Conservation (phyloP, 2,329 filamentous ascomycete species). For the Trichophyton schoenleinii region DNA sequence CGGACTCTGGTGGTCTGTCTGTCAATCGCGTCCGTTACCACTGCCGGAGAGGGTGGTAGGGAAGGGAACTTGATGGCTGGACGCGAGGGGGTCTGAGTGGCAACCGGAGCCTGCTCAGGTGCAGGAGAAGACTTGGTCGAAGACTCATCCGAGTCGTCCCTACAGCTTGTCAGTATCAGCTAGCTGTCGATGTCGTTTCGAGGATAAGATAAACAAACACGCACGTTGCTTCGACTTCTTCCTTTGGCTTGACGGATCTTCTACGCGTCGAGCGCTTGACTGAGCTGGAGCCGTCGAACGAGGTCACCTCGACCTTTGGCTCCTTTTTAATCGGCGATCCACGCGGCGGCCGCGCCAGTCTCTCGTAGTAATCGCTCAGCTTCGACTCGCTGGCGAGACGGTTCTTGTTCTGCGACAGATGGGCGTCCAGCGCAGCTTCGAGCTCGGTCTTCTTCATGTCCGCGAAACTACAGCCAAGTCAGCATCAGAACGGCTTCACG, state of each 20-base stretch:
- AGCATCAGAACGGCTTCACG: slow-evolving; percentile 10
- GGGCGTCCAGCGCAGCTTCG: slow-evolving; percentile 59
- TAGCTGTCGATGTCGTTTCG: too few relatives aligned
- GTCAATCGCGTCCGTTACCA: slow-evolving; percentile 65
- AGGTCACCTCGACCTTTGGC: slow-evolving; percentile 26
- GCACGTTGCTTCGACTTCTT: slow-evolving; percentile 20
- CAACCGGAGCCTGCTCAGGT: slow-evolving; percentile 31
- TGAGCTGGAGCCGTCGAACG: slow-evolving; percentile 22
- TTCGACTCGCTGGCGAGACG: slow-evolving; percentile 51
- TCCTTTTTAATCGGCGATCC: slow-evolving; percentile 41
- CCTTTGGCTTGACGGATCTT: slow-evolving; percentile 32
- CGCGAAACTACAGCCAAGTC: slow-evolving; percentile 45
- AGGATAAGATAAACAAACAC: not conserved
- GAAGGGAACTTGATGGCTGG: slow-evolving; percentile 42
- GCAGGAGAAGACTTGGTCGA: slow-evolving; percentile 35
- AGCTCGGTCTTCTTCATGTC: slow-evolving; percentile 67
- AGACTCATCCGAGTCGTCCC: slow-evolving; percentile 16
- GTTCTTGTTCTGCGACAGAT: slow-evolving; percentile 56
- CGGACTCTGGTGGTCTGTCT: slow-evolving; percentile 38
- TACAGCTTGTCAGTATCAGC: slow-evolving; percentile 2
- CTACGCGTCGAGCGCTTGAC: slow-evolving; percentile 28
- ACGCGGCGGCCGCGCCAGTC: slow-evolving; percentile 25
- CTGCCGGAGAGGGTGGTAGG: slow-evolving; percentile 68
- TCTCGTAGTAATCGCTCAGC: slow-evolving; percentile 64
- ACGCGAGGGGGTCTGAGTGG: slow-evolving; percentile 22